A percentile compares a stretch with the other conserved stretches of the same genome.
Conservation (phyloP, 305 asterid species). For the Fraxinus albicans region DNA sequence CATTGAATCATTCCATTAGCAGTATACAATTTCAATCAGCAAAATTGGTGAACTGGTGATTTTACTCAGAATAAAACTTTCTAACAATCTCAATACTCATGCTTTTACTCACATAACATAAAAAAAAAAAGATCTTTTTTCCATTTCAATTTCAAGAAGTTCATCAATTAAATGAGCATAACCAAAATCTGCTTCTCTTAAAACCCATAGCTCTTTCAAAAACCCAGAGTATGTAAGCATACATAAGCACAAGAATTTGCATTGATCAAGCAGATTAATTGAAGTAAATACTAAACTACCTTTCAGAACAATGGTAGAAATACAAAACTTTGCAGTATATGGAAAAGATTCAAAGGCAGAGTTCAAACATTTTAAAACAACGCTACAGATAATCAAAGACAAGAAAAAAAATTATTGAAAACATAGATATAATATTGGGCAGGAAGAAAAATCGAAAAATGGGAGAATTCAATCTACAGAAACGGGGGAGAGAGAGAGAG, state of each 20-base stretch:
- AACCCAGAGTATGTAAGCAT: neutral
- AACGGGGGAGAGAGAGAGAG: neutral
- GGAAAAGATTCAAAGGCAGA: neutral
- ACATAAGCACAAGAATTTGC: too few relatives aligned
- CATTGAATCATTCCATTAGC: neutral
- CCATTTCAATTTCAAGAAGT: neutral
- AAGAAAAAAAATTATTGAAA: neutral
- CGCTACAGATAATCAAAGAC: neutral
- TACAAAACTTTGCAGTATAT: neutral
- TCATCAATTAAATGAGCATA: neutral
- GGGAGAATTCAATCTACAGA: neutral
- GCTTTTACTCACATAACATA: neutral
- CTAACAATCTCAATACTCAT: neutral
- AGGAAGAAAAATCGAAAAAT: too few relatives aligned
- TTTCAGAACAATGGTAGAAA: neutral
- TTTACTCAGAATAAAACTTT: neutral
- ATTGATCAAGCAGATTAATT: neutral
- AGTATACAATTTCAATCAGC: neutral
- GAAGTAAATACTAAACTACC: neutral
- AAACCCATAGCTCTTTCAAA: neutral
- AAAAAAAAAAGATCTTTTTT: neutral
- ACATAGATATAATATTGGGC: neutral
- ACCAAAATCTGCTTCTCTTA: neutral
- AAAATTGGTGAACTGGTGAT: neutral
- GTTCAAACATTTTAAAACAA: neutral